Conservation (phyloP, 805 yeast genomes). For the Wickerhamomyces bovis region DNA sequence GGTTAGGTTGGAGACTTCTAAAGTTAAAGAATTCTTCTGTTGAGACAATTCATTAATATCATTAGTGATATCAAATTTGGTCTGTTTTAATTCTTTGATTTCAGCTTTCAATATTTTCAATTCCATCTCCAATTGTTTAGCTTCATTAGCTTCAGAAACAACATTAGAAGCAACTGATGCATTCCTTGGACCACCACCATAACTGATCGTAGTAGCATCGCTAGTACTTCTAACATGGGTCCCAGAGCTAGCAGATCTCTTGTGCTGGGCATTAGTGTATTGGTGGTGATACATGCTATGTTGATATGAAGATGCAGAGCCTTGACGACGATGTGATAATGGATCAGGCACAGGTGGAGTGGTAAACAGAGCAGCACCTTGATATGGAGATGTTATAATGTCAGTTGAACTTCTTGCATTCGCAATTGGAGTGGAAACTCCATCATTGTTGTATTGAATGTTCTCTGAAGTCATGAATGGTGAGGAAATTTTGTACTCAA, state of each 20-base stretch:
- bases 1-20: conserved; percentile 36
- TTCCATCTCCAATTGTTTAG: conserved; percentile 26
- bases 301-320: background rate
- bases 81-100: conserved; percentile 34
- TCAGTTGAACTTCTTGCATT: conserved; percentile 1
- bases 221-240: conserved; percentile 6
- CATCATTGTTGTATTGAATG: conserved; percentile 6
- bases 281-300: conserved; percentile 5
- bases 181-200: background rate
- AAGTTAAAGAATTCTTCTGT: conserved; percentile 40
- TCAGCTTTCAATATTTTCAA: conserved; percentile 37
- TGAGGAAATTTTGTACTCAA: conserved; percentile 22
- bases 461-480: conserved; percentile 13
- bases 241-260: conserved; percentile 1
- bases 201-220: background rate
- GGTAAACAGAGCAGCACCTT: conserved; percentile 22
- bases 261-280: background rate
- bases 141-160: conserved; percentile 12
- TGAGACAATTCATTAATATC: conserved; percentile 48
- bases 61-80: conserved; percentile 36
- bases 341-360: conserved; percentile 23
- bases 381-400: conserved; percentile 10
- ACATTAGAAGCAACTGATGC: background rate
- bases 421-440: conserved; percentile 10
- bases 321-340: conserved; percentile 7